Base-by-base conservation (phyloP, 495 filamentous ascomycete genomes). In the Neurospora cerealis region DNA sequence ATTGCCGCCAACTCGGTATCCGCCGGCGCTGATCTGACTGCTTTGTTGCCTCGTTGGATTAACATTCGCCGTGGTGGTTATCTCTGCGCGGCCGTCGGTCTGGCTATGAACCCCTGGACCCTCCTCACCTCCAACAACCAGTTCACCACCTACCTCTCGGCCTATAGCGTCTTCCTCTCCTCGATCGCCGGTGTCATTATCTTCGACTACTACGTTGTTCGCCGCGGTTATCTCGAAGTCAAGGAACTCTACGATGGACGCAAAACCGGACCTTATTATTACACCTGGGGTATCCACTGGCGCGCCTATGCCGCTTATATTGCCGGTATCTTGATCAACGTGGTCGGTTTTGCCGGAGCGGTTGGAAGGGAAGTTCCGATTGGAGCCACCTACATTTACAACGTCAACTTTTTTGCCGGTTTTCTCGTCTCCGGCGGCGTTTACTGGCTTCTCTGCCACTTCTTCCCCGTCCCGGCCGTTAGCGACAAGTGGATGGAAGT, bases 121-220 rank as follows among this genome's bases (percentile, higher is more conserved):
- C 86, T 98, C 0, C 89, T 96, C 28, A 89, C 87, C 0, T 83
- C 85, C 8, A 87, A 89, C n/a, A 97, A 96, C 83, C 89, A 92
- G 80, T 98, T 98, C 85, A 95, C 92, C n/a, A 95, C 93, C 62
- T 98, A 97, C 77, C 90, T 98, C 6, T 95, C 92, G 15, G 92
- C 95, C 34, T 97, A 98, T 84, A 94, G 93, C n/a, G 93, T 98
- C 74, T 98, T 98, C 84, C 89, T 98, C 34, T 95, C 92, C 69
- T 93, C 93, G 44, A 96, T 98, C 77, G 95, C 93, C 17, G 95
- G 94, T 21, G 93, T 96, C 72, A 96, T 98, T 79, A 86, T 94
- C 78, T 89, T 84, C 80, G 95, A 98, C 82, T 98, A 97, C 86
- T 98, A 97, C 82, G 75, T 93, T 73, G 93, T 97, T 24, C 93